Evolutionary conservation across 176 grass and related monocot genomes (phyloP), one percentile per base, ranked within the genome.

Genomic region (Poa annua): DNA sequence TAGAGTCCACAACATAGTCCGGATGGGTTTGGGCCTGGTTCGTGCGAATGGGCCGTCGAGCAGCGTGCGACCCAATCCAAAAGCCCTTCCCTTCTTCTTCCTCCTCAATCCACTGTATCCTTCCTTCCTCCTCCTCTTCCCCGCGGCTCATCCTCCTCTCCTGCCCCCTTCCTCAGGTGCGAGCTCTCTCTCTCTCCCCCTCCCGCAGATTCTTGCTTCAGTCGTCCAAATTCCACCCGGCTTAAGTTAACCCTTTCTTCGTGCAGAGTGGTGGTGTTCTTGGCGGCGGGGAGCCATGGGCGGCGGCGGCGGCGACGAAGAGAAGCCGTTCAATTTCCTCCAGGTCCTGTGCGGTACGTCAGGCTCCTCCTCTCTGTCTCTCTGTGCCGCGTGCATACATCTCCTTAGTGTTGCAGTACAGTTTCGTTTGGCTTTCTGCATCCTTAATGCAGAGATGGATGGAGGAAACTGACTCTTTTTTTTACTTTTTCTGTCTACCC

Each of bases 291-390:
- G 19, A 22, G 76, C 59, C 56, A 91, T 91, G 89, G 89, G 77
- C 5, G 54, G 45, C 45, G 56, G 11, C 22, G 36, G 53, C 21
- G 78, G 78, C 6, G 55, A 36, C 45, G 56, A 64, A 17, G 71
- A 91, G 21, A 88, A 85, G 45, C 73, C 85, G 3, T 84, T 91
- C 70, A 80, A 91, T 80, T 91, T 91, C 77, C 14, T 91, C n/a
- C 85, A 85, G 38, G 49, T 85, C 71, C 47, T 91, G 24, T 84
- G 64, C 39, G 39, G 39, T 41, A 7, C 39, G 39, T 41, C 39
- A 41, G 39, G 8, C 39, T 41, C 39, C 39, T 41, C 39, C 39
- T 41, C 0, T 8, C 39, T 1, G 7, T 41, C 39, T 41, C 39
- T 41, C 39, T 41, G 7, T 41, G 7, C 39, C 7, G 39, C 39